Base-by-base conservation (phyloP, 208 protist species). In the Leishmania guyanensis region DNA sequence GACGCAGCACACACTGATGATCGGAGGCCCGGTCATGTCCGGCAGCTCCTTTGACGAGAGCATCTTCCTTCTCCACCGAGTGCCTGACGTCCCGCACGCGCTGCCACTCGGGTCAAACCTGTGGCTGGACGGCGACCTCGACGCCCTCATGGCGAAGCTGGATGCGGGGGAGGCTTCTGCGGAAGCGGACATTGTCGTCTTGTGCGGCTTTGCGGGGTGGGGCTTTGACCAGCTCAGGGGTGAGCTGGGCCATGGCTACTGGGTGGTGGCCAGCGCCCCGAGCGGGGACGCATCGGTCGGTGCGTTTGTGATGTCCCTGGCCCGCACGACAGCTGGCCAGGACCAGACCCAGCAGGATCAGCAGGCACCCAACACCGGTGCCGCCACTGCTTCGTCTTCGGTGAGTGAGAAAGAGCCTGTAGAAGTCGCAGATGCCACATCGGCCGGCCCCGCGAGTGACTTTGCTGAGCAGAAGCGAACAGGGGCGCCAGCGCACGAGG, bases 121-220 rank as follows among this genome's bases (percentile, higher is more conserved):
- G 50, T 97, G 91, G 88, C 83, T 97, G 29, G 87, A 94, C 77
- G 94, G 94, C 36, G 87, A 93, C 82, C 80, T 90, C n/a, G 94
- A 95, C 73, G 84, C 46, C 43, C 80, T 97, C 51, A 82, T 90
- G 86, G 76, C 81, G 54, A 93, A 91, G 77, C 83, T 97, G 22
- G 86, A 92, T 5, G 80, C 84, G 14, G 84, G 83, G 46, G 89
- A 86, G 72, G 93, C 88, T 12, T 77, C 81, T 26, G 78, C 90
- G 62, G 83, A 87, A 16, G 82, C 92, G 68, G 90, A 95, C 80
- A 89, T 97, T 76, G 79, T 95, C 16, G 85, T 97, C 33, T 62
- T 97, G 8, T 93, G 90, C 62, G 94, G 94, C 39, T 94, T 94
- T 84, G 88, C 90, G 46, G 93, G 93, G 50, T 97, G 94, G 94